Percentiles rank a stretch among this genome's conserved stretches.
Evolutionary conservation across 2,329 filamentous ascomycete species (phyloP).

Genomic region (Setomelanomma holmii): DNA sequence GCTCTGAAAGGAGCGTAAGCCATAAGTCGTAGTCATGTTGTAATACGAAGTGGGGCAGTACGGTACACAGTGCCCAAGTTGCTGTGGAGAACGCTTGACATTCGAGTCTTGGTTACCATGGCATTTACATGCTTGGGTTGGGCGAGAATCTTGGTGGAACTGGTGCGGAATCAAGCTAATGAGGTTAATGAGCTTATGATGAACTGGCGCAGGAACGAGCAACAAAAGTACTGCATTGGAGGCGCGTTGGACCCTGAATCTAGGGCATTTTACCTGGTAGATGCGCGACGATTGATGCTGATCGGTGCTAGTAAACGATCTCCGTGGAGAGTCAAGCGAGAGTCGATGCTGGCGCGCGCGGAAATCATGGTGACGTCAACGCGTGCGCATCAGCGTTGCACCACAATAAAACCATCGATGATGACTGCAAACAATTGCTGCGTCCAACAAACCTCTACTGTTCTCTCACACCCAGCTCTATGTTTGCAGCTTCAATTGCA

Average conservation of each 20-base stretch:
- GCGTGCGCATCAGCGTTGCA: conserved; percentile 4
- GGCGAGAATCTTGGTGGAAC: background rate
- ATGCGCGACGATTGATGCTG: background rate
- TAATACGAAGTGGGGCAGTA: background rate
- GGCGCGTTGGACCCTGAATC: conserved; percentile 10
- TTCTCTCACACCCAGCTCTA: conserved; percentile 16
- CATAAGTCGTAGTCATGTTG: background rate
- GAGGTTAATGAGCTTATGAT: conserved; percentile 7
- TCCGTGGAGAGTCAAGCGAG: conserved; percentile 2
- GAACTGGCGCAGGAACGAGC: conserved; percentile 4
- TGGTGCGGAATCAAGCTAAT: background rate
- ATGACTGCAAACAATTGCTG: conserved; percentile 18
- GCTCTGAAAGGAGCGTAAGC: conserved; percentile 42
- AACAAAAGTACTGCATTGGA: conserved; percentile 24
- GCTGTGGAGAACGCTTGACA: no score
- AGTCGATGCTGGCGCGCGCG: conserved; percentile 14
- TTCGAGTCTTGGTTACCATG: no score
- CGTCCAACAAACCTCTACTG: background rate
- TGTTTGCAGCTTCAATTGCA: conserved; percentile 30
- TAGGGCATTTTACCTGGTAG: background rate
- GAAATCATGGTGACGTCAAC: conserved; percentile 15
- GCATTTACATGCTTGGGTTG: background rate
- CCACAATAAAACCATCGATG: conserved; percentile 26
- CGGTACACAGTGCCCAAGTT: no score
- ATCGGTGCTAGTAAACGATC: conserved; percentile 2